A percentile compares a stretch with the other conserved stretches of the same genome.
phyloP scores from a whole-genome alignment of 202 grass and related monocot genomes.

The Panicum virgatum region DNA sequence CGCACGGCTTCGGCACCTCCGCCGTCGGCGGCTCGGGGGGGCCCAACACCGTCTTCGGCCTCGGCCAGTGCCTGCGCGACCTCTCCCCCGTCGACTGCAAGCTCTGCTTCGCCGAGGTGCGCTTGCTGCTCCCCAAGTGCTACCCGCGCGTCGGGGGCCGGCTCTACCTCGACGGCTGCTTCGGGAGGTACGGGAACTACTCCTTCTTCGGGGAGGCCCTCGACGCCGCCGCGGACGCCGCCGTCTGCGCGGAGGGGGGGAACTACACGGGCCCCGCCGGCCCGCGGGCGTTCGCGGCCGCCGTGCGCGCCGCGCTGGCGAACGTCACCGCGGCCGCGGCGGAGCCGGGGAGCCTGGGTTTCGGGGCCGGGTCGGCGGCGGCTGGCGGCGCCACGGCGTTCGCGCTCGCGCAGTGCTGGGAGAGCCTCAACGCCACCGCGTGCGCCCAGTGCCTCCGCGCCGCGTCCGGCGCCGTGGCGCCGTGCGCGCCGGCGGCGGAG shows the following conservation, averaged over 20 bases:
- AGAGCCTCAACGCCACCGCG: conserved; percentile 51
- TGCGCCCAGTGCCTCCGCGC: conserved; percentile 67
- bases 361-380: conserved; percentile 47
- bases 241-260: not conserved
- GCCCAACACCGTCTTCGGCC: conserved; percentile 66
- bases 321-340: conserved; percentile 48
- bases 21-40: conserved; percentile 41
- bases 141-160: conserved; percentile 61
- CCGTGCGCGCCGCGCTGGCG: conserved; percentile 42
- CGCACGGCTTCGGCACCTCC: conserved; percentile 61
- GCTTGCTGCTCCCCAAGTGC: conserved; percentile 82
- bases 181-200: conserved; percentile 74
- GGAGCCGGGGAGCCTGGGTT: conserved; percentile 34
- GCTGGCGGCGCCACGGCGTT: conserved; percentile 46
- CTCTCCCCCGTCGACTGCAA: conserved; percentile 68
- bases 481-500: conserved; percentile 61
- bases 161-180: conserved; percentile 78
- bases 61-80: conserved; percentile 80
- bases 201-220: conserved; percentile 65
- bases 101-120: conserved; percentile 79
- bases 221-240: conserved; percentile 35
- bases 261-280: conserved; percentile 36
- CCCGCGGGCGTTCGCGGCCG: conserved; percentile 41
- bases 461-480: conserved; percentile 41
- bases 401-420: conserved; percentile 80